Base-by-base conservation (phyloP, 1,284 basidiomycete species). In the Leccinum pachyderme region DNA sequence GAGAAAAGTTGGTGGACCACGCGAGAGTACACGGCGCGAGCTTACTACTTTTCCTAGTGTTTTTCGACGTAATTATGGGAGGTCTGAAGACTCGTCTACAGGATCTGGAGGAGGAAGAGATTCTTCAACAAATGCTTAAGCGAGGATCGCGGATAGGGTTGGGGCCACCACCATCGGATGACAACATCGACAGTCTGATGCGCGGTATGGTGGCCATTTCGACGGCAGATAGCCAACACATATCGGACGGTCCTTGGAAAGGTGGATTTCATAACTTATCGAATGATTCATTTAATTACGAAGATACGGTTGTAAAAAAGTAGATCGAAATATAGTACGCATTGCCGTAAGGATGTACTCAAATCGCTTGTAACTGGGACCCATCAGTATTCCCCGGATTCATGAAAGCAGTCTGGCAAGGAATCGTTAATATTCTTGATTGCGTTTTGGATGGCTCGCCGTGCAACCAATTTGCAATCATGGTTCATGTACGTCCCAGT, bases 401-500 rank as follows among this genome's bases (percentile, higher is more conserved):
- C 76, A 24, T 64, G 61, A 56, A 87, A 87, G 64, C 79, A 85
- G 59, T 85, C 83, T 0, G 84, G 77, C 45, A 87, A 66, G 2
- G 71, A 75, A 29, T 84, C 80, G 57, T 81, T 82, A 8, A 85
- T 73, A 9, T 69, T 70, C 64, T 77, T 84, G 33, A 85, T 74
- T 54, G 76, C 72, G 48, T 81, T 82, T 41, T 70, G 68, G 43
- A 88, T 80, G 51, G 76, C 75, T 61, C 77, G 77, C 65, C 78
- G 78, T 28, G 84, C 85, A 24, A 72, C 68, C 61, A 74, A 67
- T 61, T 82, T 77, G 71, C 86, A 88, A 53, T 87, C 86, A 54
- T 81, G 81, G 61, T 88, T 84, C 86, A 88, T 88, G 64, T 87
- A 86, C 18, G 82, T 82, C 57, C 82, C 83, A 56, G 78, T 80